phyloP scores from a whole-genome alignment of 2,329 filamentous ascomycete genomes.

The Botrytis fragariae region DNA sequence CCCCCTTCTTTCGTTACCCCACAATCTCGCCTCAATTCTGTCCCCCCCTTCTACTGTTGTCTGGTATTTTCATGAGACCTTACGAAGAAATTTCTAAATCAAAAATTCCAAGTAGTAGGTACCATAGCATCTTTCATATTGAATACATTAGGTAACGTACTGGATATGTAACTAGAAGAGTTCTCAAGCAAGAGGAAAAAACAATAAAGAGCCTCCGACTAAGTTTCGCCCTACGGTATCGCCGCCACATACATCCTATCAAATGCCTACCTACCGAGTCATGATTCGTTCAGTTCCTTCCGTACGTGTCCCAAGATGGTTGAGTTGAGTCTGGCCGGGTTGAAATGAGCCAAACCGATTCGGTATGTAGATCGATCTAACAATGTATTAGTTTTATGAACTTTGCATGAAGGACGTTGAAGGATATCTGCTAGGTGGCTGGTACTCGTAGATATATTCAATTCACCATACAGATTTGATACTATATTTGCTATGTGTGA shows the following conservation, averaged over 20 bases:
- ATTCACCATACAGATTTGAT: not conserved
- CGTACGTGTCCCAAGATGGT: not conserved
- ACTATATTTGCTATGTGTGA: not conserved
- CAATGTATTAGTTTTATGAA: not conserved
- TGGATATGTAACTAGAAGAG: not conserved
- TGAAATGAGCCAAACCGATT: not conserved
- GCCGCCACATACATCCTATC: not conserved
- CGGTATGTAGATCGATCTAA: not conserved
- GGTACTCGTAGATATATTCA: not conserved
- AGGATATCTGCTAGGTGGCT: not conserved
- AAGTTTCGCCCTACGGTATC: not conserved
- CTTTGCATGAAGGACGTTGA: not conserved
- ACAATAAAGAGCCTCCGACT: not conserved
- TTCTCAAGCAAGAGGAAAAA: not conserved
- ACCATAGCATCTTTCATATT: not conserved
- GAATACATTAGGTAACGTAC: not conserved
- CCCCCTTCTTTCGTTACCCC: slow-evolving; percentile 3
- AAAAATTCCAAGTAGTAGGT: not conserved
- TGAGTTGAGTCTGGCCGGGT: not conserved
- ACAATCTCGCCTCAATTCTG: not conserved
- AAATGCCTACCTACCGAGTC: not conserved
- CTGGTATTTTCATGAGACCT: not conserved
- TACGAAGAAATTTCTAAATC: not conserved
- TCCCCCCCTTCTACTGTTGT: not conserved
- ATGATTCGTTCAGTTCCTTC: not conserved